Base-by-base conservation (phyloP, 805 yeast species). In the Yarrowia porcina region DNA sequence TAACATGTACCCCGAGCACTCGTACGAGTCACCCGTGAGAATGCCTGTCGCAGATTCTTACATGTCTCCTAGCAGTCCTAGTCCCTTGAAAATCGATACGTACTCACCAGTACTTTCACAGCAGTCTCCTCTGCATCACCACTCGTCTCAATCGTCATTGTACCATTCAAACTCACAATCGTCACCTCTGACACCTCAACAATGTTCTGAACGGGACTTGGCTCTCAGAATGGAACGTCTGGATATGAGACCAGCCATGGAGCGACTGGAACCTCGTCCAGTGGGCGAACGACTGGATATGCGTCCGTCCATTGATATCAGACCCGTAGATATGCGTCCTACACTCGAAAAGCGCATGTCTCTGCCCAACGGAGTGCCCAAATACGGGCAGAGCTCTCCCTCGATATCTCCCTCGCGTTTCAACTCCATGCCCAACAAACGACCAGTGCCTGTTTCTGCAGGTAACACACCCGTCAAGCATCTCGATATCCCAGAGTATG, bases 371-470 rank as follows among this genome's bases (percentile, higher is more conserved):
- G 50, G 39, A 6, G 17, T 42, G 39, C 62, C 62, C 36, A 54
- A 30, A 28, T 57, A 39, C 36, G 36, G 42, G 15, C 49, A n/a
- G 8, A 52, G 13, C 12, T 35, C 44, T 17, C 59, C 59, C 4
- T 17, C 33, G 4, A 23, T 17, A 17, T 52, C 59, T 1, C 59
- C 59, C 18, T 52, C 59, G 1, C 59, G 59, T 33, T 52, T 52
- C 59, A 52, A 52, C 25, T 52, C 59, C 18, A 52, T 52, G 59
- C 59, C 59, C 18, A 52, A 52, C 59, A 52, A 52, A 15, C 59
- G 59, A 3, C 44, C 44, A 2, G 44, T 36, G 9, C 59, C 59
- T 8, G 42, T 49, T 2, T 49, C 59, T 23, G 59, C 59, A 17
- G 59, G 32, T 1, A 49, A 21, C 41, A 49, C 59, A 0, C 59